phyloP scores from a whole-genome alignment of 2,329 filamentous ascomycete species.

The Fusarium mundagurra region DNA sequence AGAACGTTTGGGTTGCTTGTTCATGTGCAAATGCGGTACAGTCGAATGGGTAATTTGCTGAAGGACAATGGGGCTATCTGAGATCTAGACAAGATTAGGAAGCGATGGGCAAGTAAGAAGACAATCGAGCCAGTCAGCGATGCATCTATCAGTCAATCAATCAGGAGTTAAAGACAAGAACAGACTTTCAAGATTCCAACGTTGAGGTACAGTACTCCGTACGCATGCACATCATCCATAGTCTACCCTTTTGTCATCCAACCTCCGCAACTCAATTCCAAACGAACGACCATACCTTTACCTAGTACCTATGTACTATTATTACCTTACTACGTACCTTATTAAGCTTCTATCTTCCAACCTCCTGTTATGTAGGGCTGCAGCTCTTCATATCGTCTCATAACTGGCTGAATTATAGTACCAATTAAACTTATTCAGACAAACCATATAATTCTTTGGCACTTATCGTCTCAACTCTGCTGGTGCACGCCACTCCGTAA shows the following conservation, averaged over 20 bases:
- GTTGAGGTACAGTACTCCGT: neutral
- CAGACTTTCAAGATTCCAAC: constrained; percentile 17
- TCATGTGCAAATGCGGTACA: constrained; percentile 9
- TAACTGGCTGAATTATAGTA: neutral
- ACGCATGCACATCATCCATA: neutral
- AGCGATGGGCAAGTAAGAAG: constrained; percentile 21
- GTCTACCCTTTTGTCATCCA: neutral
- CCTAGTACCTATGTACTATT: neutral
- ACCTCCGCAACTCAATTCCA: neutral
- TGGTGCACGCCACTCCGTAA: constrained; percentile 22
- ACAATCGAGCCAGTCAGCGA: neutral
- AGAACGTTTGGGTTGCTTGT: neutral
- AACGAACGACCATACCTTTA: neutral
- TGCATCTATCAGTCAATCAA: constrained; percentile 1
- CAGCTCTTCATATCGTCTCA: constrained; percentile 10
- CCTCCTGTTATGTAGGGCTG: constrained; percentile 18
- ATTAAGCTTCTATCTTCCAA: neutral
- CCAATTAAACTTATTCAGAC: neutral
- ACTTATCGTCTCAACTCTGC: constrained; percentile 15
- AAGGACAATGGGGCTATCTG: constrained; percentile 19
- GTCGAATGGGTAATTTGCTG: constrained; percentile 17
- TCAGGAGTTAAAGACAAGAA: constrained; percentile 18
- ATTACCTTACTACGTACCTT: neutral
- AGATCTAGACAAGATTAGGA: constrained; percentile 30
- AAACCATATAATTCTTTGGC: neutral